phyloP scores from a whole-genome alignment of 1,284 basidiomycete genomes.

The Testicularia cyperi region DNA sequence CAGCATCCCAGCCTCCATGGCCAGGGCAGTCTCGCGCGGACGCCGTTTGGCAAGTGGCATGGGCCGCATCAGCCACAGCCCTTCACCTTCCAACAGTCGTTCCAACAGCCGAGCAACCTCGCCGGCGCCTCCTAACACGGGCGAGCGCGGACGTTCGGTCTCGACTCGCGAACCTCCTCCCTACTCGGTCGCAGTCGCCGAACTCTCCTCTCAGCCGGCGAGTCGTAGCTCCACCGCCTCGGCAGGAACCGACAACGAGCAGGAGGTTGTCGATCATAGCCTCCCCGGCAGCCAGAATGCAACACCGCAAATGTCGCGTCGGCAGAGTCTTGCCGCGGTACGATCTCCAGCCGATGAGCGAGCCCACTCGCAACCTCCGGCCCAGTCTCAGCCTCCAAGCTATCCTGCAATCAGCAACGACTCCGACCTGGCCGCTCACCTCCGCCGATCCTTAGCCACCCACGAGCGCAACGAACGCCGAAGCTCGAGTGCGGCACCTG shows the following conservation, averaged over 20 bases:
- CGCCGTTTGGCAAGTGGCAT: constrained; percentile 30
- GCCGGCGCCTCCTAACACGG: constrained; percentile 13
- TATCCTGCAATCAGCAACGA: constrained; percentile 1
- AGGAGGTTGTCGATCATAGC: constrained; percentile 23
- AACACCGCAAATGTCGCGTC: constrained; percentile 28
- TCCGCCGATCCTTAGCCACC: constrained; percentile 19
- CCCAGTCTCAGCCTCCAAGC: background rate
- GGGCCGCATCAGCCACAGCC: constrained; percentile 39
- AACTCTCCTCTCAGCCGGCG: constrained; percentile 5
- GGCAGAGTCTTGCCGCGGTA: constrained; percentile 14
- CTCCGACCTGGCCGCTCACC: constrained; percentile 23
- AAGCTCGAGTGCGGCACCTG: constrained; percentile 23
- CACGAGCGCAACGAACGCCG: constrained; percentile 15
- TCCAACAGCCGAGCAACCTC: constrained; percentile 26
- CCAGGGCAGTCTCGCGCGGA: constrained; percentile 41
- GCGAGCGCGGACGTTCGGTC: constrained; percentile 22
- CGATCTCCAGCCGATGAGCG: constrained; percentile 8
- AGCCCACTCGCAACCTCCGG: no score
- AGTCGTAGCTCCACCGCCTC: background rate
- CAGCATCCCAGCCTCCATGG: constrained; percentile 41
- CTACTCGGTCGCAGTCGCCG: constrained; percentile 27
- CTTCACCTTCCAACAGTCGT: constrained; percentile 29
- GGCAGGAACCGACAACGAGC: constrained; percentile 1
- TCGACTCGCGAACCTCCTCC: constrained; percentile 23
- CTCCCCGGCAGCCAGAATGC: constrained; percentile 17